Evolutionary conservation across 805 yeast species (phyloP).

Genomic region (Suhomyces sp.): DNA sequence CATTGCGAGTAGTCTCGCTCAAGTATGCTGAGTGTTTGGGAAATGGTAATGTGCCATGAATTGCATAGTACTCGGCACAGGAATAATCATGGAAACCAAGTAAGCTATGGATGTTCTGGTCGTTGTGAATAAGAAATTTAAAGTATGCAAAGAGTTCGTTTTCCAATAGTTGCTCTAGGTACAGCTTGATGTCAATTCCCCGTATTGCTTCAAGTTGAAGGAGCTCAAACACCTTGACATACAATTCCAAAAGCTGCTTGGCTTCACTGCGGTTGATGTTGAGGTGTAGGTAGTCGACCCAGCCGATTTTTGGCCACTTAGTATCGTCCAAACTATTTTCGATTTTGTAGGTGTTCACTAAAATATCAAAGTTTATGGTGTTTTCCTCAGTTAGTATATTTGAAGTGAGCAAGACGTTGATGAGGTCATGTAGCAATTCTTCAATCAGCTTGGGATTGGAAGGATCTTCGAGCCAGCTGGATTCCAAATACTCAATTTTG

Average conservation of each 20-base stretch:
- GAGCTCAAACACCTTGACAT: constrained; percentile 35
- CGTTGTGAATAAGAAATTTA: neutral
- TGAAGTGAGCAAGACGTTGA: constrained; percentile 15
- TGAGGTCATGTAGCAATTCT: constrained; percentile 27
- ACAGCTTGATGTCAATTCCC: neutral
- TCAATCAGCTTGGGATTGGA: constrained; percentile 7
- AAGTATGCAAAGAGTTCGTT: neutral
- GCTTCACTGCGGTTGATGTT: constrained; percentile 27
- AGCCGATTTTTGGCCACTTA: constrained; percentile 36
- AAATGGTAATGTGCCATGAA: constrained; percentile 19
- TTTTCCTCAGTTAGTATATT: constrained; percentile 14
- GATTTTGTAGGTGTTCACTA: constrained; percentile 24
- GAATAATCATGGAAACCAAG: constrained; percentile 28
- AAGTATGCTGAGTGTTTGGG: constrained; percentile 9
- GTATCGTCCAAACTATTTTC: constrained; percentile 28
- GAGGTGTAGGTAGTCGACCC: constrained; percentile 34
- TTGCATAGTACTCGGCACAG: constrained; percentile 31
- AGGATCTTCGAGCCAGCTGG: constrained; percentile 19
- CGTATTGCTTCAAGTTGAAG: constrained; percentile 8
- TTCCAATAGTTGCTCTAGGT: neutral
- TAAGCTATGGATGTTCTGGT: constrained; percentile 4
- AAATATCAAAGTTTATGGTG: constrained; percentile 22
- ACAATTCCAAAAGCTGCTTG: constrained; percentile 22
- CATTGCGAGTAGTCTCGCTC: neutral
- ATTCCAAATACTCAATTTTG: constrained; percentile 35